Conservation (phyloP, 2,329 filamentous ascomycete genomes). For the Grosmannia huntii region DNA sequence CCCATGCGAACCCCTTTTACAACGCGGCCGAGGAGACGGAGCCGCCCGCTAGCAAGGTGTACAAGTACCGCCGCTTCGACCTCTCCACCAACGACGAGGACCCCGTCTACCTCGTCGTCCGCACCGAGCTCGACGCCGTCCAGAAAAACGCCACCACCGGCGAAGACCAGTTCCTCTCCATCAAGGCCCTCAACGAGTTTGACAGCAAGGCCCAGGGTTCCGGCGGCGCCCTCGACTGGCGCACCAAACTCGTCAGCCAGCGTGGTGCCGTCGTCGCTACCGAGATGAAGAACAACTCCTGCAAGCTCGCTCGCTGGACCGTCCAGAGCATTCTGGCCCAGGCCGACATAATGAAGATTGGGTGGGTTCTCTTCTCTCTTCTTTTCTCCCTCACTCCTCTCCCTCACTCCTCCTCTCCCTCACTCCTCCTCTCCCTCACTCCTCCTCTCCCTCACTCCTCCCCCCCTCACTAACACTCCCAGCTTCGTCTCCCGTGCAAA, state of each 20-base stretch:
- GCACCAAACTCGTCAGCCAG: conserved; percentile 85
- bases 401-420: too few species aligned
- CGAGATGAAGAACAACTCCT: conserved; percentile 99
- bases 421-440: too few species aligned
- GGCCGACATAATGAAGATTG: conserved; percentile 98
- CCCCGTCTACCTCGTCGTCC: conserved; percentile 82
- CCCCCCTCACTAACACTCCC: conserved; percentile 7
- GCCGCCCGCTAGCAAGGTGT: conserved; percentile 87
- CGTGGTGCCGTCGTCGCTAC: conserved; percentile 95
- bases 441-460: too few species aligned
- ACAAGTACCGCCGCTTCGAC: conserved; percentile 97
- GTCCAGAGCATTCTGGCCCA: conserved; percentile 93
- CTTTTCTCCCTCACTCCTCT: too few species aligned
- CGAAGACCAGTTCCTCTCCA: conserved; percentile 79
- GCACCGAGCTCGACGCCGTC: conserved; percentile 82
- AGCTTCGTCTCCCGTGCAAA: conserved; percentile 93
- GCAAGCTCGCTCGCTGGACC: conserved; percentile 96
- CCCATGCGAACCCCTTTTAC: conserved; percentile 93
- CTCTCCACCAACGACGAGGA: conserved; percentile 90
- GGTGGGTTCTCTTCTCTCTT: conserved; percentile 39
- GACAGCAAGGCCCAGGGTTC: conserved; percentile 95
- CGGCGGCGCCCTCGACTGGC: conserved; percentile 92
- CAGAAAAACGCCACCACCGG: conserved; percentile 89
- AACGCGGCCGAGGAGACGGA: conserved; percentile 86
- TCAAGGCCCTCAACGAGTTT: conserved; percentile 98